Conservation (phyloP, 805 yeast genomes). For the Ogataea haglerorum region DNA sequence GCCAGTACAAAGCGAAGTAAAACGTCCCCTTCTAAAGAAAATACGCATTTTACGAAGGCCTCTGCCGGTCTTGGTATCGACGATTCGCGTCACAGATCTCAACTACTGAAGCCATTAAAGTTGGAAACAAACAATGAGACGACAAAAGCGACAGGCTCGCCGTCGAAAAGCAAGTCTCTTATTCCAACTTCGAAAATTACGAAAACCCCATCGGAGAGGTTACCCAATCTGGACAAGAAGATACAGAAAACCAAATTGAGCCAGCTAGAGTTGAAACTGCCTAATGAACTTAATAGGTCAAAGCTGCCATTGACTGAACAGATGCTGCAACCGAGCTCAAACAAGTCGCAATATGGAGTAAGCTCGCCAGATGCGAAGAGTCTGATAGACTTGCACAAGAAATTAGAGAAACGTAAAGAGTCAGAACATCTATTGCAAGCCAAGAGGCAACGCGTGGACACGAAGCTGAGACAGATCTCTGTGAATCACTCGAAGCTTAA, state of each 20-base stretch:
- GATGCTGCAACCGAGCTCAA: constrained; percentile 18
- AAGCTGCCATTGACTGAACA: constrained; percentile 28
- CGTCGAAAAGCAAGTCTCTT: constrained; percentile 2
- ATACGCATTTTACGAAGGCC: constrained; percentile 11
- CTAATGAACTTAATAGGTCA: neutral
- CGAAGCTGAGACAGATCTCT: constrained; percentile 16
- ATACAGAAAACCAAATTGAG: constrained; percentile 7
- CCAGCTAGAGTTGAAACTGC: constrained; percentile 10
- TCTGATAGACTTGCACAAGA: constrained; percentile 19
- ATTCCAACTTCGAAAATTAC: constrained; percentile 13
- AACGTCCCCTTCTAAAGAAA: constrained; percentile 11
- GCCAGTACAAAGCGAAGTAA: constrained; percentile 21
- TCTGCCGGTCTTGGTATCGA: constrained; percentile 6
- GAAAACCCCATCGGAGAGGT: constrained; percentile 14
- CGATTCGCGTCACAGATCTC: constrained; percentile 8
- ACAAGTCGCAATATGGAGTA: constrained; percentile 8
- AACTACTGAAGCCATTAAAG: constrained; percentile 9
- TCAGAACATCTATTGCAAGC: constrained; percentile 14
- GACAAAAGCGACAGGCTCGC: constrained; percentile 3
- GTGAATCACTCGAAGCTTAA: constrained; percentile 21
- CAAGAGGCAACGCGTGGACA: constrained; percentile 12
- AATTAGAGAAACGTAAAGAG: constrained; percentile 19
- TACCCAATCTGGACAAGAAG: constrained; percentile 2
- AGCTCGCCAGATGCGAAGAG: constrained; percentile 17
- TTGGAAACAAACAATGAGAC: constrained; percentile 9